phyloP scores from a whole-genome alignment of 2,329 filamentous ascomycete genomes.

The Cladobotryum mycophilum region DNA sequence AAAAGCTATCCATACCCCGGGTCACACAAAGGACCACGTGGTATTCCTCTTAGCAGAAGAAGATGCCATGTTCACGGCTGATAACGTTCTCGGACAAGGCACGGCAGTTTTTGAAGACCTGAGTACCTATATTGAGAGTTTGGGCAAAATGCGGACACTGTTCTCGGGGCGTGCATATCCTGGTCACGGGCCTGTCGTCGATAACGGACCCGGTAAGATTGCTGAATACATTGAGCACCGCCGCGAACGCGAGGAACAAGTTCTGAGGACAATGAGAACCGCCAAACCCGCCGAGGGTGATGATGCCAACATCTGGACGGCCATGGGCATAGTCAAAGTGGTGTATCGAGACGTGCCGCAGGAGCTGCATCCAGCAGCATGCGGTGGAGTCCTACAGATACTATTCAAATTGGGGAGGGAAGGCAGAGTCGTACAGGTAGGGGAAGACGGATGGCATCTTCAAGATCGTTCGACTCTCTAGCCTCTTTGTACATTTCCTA shows the following conservation, averaged over 20 bases:
- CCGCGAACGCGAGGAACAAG: slow-evolving; percentile 70
- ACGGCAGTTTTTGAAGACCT: slow-evolving; percentile 82
- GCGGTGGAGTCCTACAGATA: slow-evolving; percentile 70
- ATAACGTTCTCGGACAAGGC: slow-evolving; percentile 83
- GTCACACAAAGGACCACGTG: slow-evolving; percentile 81
- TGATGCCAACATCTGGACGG: slow-evolving; percentile 47
- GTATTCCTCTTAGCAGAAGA: slow-evolving; percentile 71
- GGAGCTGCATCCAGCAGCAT: slow-evolving; percentile 68
- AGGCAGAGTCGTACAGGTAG: slow-evolving; percentile 50
- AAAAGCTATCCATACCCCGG: slow-evolving; percentile 52
- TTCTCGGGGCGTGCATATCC: slow-evolving; percentile 73
- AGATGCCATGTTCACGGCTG: slow-evolving; percentile 79
- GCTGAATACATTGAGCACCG: slow-evolving; percentile 79
- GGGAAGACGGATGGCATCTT: slow-evolving; percentile 27
- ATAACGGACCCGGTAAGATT: slow-evolving; percentile 65
- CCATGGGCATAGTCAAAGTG: slow-evolving; percentile 77
- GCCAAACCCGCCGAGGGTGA: slow-evolving; percentile 23
- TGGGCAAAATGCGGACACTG: slow-evolving; percentile 61
- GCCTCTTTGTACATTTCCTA: background rate
- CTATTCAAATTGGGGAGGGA: slow-evolving; percentile 72
- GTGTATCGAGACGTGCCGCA: slow-evolving; percentile 79
- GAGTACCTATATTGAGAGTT: slow-evolving; percentile 57
- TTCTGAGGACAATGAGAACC: slow-evolving; percentile 56
- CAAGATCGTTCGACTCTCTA: slow-evolving; percentile 20
- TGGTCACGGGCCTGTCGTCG: slow-evolving; percentile 75